phyloP scores from a whole-genome alignment of 768 basidiomycete species.

The Trametes gibbosa region DNA sequence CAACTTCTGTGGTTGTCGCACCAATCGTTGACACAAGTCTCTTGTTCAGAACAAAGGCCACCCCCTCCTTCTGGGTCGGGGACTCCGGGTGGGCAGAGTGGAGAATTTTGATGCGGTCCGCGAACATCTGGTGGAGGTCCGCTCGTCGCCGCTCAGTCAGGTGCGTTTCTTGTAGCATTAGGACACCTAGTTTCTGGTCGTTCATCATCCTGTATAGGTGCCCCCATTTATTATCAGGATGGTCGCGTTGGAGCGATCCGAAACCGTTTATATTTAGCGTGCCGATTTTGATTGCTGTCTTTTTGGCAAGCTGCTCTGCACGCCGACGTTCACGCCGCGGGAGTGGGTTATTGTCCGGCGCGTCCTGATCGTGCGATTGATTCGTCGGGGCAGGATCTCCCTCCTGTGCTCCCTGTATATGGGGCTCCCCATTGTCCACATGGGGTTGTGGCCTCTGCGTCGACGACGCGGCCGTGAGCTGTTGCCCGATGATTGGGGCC shows the following conservation, averaged over 20 bases:
- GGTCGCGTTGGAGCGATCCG: background rate
- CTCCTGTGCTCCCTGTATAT: too few species aligned
- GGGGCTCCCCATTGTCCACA: too few species aligned
- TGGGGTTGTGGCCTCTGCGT: too few species aligned
- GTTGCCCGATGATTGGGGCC: too few species aligned
- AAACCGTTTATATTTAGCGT: conserved; percentile 9
- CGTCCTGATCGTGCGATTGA: too few species aligned
- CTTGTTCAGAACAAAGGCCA: background rate
- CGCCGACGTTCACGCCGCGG: too few species aligned
- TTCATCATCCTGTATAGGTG: conserved; percentile 1
- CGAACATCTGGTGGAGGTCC: background rate
- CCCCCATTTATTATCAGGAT: too few species aligned
- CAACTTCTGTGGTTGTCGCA: background rate
- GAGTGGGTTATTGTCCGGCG: too few species aligned
- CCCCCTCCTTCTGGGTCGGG: background rate
- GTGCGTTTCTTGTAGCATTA: conserved; percentile 16
- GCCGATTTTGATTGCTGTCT: conserved; percentile 17
- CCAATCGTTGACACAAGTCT: background rate
- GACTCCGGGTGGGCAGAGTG: background rate
- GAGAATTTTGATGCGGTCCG: background rate
- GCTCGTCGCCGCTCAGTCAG: background rate
- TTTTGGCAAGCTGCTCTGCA: background rate
- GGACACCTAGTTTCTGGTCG: background rate
- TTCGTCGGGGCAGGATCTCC: too few species aligned
- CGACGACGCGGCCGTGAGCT: too few species aligned